Evolutionary conservation across 352 stramenopile species (phyloP).

Genomic region (Phytophthora cryptogea): DNA sequence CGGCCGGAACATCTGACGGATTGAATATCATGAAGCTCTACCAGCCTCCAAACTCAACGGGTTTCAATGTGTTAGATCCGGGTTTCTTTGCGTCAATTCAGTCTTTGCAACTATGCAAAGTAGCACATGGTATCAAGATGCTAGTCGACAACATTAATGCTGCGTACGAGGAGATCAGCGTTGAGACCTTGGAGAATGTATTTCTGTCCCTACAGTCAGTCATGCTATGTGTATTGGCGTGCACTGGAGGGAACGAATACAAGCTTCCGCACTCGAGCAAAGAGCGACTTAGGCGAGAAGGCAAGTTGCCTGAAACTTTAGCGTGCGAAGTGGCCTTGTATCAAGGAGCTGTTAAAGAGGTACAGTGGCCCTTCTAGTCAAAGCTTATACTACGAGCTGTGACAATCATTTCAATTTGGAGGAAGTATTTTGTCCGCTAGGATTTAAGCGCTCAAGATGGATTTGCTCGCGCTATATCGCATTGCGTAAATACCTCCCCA

Average conservation of each 20-base stretch:
- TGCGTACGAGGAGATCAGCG: not conserved
- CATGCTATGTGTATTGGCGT: not conserved
- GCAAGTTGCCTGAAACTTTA: not conserved
- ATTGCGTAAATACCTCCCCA: too few relatives aligned
- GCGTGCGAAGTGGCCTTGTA: not conserved
- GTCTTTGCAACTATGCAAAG: conserved; percentile 12
- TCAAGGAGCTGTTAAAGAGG: not conserved
- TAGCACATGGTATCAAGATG: not conserved
- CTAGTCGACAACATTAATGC: not conserved
- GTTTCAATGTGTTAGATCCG: conserved; percentile 35
- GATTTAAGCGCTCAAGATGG: too few relatives aligned
- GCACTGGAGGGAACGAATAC: not conserved
- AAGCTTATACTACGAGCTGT: too few relatives aligned
- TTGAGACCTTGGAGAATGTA: not conserved
- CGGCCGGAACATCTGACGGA: too few relatives aligned
- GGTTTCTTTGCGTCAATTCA: conserved; percentile 34
- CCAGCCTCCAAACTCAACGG: conserved; percentile 31
- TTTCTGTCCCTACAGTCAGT: conserved; percentile 1
- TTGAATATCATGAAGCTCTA: conserved; percentile 11
- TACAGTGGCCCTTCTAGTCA: too few relatives aligned
- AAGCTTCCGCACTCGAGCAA: conserved; percentile 2
- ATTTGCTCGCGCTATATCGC: too few relatives aligned
- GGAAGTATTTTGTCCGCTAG: too few relatives aligned
- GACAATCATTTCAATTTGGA: too few relatives aligned
- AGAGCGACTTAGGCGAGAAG: not conserved